A percentile compares a stretch with the other conserved stretches of the same genome.
phyloP scores from a whole-genome alignment of 1,139 yeast genomes.

The Komagataea norvegica region DNA sequence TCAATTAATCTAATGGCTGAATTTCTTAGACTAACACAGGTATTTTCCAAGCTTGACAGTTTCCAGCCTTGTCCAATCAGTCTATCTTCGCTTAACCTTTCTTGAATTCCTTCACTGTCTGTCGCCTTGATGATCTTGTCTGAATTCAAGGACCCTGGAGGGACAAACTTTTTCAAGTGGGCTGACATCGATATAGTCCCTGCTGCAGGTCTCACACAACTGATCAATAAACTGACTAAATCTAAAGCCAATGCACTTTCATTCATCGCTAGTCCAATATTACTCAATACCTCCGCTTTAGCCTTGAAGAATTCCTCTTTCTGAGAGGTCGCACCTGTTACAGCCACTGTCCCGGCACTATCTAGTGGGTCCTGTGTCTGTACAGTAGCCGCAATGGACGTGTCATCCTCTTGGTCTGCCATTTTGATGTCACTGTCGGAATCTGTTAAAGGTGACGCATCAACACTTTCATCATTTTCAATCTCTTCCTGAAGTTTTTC shows the following conservation, averaged over 20 bases:
- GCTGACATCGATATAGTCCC: conserved; percentile 90
- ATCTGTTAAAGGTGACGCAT: conserved; percentile 5
- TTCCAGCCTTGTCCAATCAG: conserved; percentile 83
- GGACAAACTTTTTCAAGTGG: conserved; percentile 69
- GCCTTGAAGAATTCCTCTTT: conserved; percentile 51
- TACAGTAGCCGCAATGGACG: conserved; percentile 5
- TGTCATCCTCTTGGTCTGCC: not conserved
- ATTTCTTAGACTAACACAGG: conserved; percentile 46
- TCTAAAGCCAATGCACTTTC: conserved; percentile 87
- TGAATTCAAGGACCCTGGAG: conserved; percentile 75
- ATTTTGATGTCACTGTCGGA: conserved; percentile 7
- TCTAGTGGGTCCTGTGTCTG: conserved; percentile 3
- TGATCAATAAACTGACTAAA: conserved; percentile 74
- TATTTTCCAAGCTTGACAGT: conserved; percentile 56
- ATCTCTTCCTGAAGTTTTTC: conserved; percentile 47
- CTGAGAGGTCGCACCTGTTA: not conserved
- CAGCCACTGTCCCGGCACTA: not conserved
- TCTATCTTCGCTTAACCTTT: conserved; percentile 30
- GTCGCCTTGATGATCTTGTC: conserved; percentile 41
- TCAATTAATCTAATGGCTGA: conserved; percentile 49
- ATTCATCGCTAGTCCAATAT: conserved; percentile 68
- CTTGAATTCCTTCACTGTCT: conserved; percentile 18
- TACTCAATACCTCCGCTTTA: conserved; percentile 50
- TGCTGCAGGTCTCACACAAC: conserved; percentile 79
- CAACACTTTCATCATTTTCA: conserved; percentile 17